Evolutionary conservation across 139 green algal genomes (phyloP).

Genomic region (Chlamydomonas sphaeroides): DNA sequence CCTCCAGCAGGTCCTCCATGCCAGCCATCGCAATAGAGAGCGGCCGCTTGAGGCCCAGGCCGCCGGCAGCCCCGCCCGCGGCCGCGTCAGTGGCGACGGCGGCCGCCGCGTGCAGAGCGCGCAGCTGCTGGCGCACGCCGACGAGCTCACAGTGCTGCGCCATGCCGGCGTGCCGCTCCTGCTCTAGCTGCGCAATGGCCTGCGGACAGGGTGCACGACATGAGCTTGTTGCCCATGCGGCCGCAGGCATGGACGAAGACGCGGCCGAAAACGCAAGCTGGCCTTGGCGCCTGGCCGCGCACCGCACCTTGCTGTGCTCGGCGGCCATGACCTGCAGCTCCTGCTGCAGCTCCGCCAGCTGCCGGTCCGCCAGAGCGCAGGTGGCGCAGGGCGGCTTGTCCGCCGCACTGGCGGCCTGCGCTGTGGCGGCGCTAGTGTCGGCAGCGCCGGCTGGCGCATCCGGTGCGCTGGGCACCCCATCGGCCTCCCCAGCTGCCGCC

Average conservation of each 20-base stretch:
- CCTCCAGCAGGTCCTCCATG: slow-evolving; percentile 69
- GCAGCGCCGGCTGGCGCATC: too few species aligned
- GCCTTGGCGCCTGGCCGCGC: too few species aligned
- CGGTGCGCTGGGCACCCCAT: too few species aligned
- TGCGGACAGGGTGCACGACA: too few species aligned
- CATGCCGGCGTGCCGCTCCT: slow-evolving; percentile 30
- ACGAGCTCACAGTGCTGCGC: slow-evolving; percentile 35
- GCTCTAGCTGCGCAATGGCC: slow-evolving; percentile 16
- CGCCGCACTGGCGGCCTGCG: too few species aligned
- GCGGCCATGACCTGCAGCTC: neutral
- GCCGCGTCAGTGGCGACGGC: neutral
- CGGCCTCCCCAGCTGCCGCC: too few species aligned
- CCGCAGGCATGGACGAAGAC: too few species aligned
- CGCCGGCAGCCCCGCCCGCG: too few species aligned
- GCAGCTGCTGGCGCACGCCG: slow-evolving; percentile 38
- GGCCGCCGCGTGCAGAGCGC: neutral
- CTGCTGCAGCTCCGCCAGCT: neutral
- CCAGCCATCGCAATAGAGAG: slow-evolving; percentile 41
- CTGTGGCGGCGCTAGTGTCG: too few species aligned
- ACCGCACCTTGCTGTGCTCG: slow-evolving; percentile 25
- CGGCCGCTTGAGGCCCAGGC: slow-evolving; percentile 8
- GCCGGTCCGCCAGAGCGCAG: neutral
- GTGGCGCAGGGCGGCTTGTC: neutral
- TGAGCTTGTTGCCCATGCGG: too few species aligned
- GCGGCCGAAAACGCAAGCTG: too few species aligned